These are phyloP conservation scores for Rhynchosporium agropyri DNA, from an alignment of 2,329 filamentous ascomycete species.

Conservation along the genomic window DNA sequence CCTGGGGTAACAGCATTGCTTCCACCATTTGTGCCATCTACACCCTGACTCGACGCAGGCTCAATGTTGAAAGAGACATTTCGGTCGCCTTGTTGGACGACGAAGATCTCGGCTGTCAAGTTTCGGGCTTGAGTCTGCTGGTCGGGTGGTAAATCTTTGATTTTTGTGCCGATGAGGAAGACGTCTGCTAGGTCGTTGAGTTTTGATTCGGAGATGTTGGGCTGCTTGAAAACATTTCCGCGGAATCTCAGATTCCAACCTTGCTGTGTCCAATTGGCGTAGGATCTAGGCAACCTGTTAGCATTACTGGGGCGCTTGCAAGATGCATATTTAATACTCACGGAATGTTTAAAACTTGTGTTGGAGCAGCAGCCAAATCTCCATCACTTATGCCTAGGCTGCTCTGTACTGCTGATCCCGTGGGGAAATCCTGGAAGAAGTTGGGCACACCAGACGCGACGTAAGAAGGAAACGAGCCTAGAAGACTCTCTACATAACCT, in stretches of 20 bases:
- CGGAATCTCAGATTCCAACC: constrained; percentile 78
- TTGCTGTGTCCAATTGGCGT: constrained; percentile 77
- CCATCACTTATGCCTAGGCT: constrained; percentile 61
- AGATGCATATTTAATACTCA: constrained; percentile 39
- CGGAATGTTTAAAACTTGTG: constrained; percentile 71
- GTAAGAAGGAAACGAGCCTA: constrained; percentile 61
- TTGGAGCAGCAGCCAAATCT: constrained; percentile 64
- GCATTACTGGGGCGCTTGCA: constrained; percentile 1
- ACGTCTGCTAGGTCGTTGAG: constrained; percentile 70
- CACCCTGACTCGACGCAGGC: constrained; percentile 59
- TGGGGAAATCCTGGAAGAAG: constrained; percentile 69
- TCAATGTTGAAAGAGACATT: constrained; percentile 66
- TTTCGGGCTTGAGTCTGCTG: constrained; percentile 72
- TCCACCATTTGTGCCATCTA: constrained; percentile 49
- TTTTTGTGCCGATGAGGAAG: constrained; percentile 67
- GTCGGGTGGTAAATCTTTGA: constrained; percentile 58
- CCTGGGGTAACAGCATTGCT: constrained; percentile 53
- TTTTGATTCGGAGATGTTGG: constrained; percentile 64
- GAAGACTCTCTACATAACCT: constrained; percentile 53
- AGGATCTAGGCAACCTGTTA: constrained; percentile 47
- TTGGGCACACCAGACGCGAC: constrained; percentile 66
- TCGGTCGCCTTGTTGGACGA: constrained; percentile 70
- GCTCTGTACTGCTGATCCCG: constrained; percentile 60
- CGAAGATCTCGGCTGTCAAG: constrained; percentile 70
- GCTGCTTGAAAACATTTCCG: constrained; percentile 81